Percentiles rank a stretch among this genome's conserved stretches.
phyloP scores from a whole-genome alignment of 345 rosid genomes.

The Camelina hispida region DNA sequence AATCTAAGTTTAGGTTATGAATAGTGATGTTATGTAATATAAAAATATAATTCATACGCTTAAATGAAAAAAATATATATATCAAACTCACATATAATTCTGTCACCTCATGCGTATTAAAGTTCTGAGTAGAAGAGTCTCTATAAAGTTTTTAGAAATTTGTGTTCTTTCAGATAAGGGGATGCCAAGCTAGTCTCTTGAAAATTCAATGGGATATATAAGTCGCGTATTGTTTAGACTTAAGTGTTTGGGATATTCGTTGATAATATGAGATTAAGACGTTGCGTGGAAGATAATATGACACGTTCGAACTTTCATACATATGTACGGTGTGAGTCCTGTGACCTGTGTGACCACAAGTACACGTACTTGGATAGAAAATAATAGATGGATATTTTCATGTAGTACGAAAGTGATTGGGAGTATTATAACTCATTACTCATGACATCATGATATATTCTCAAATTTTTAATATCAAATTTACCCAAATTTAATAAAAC shows the following conservation, averaged over 20 bases:
- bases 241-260: too few relatives aligned
- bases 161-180: neutral
- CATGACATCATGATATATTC: neutral
- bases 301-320: slow-evolving; percentile 30
- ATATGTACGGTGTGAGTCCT: neutral
- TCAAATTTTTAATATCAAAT: neutral
- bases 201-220: neutral
- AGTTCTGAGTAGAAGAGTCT: too few relatives aligned
- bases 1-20: too few relatives aligned
- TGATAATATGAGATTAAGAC: too few relatives aligned
- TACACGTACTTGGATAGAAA: neutral
- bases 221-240: neutral
- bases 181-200: neutral
- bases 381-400: neutral
- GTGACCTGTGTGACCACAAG: neutral
- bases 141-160: too few relatives aligned
- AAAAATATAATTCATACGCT: too few relatives aligned
- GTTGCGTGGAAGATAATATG: neutral
- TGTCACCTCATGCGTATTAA: too few relatives aligned
- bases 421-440: neutral
- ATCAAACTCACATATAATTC: too few relatives aligned
- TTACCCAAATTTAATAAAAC: too few relatives aligned
- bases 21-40: too few relatives aligned
- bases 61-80: too few relatives aligned
- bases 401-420: slow-evolving; percentile 14